Base-by-base conservation (phyloP, 1,284 basidiomycete genomes). In the Apiotrichum veenhuisii region DNA sequence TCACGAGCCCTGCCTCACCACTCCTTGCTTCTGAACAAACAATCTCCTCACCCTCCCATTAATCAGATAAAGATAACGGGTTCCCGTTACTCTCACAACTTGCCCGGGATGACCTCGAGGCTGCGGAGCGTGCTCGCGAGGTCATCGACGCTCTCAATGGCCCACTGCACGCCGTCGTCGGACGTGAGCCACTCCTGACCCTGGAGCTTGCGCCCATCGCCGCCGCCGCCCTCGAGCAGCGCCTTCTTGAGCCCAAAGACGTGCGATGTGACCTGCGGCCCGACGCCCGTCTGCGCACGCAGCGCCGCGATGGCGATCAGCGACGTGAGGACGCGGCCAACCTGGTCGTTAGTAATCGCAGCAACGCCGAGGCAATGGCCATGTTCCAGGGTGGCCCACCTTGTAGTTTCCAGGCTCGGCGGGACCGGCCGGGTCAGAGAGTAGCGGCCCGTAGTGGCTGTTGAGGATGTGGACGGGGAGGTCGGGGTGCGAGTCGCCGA, bases 131-230 rank as follows among this genome's bases (percentile, higher is more conserved):
- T 46, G 34, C 25, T 36, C 14, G 91, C 83, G 63, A 61, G 51
- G 18, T 84, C 80, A 78, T 98, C 95, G 38, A 95, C 86, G 48
- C 85, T 87, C 69, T 87, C 84, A 63, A 98, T 79, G 40, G 95
- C 87, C 95, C 95, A 98, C 75, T 87, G 85, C 27, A 89, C 86
- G 34, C 95, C 95, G 74, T 93, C 89, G 72, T 96, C 91, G 50
- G 84, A 88, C 25, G 87, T 82, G 36, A 98, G 82, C 88, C 89
- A 98, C 68, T 93, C 92, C 66, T 83, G 87, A 15, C 77, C 76
- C 58, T 67, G 55, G 8, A 76, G 59, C 40, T 64, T 81, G 8
- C 18, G 15, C 59, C 80, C 84, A 67, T 86, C 80, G 26, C 80
- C 81, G 8, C 71, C 70, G 51, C 86, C 85, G 34, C 90, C 90